Evolutionary conservation across 176 grass and related monocot genomes (phyloP).

Genomic region (Canna indica): DNA sequence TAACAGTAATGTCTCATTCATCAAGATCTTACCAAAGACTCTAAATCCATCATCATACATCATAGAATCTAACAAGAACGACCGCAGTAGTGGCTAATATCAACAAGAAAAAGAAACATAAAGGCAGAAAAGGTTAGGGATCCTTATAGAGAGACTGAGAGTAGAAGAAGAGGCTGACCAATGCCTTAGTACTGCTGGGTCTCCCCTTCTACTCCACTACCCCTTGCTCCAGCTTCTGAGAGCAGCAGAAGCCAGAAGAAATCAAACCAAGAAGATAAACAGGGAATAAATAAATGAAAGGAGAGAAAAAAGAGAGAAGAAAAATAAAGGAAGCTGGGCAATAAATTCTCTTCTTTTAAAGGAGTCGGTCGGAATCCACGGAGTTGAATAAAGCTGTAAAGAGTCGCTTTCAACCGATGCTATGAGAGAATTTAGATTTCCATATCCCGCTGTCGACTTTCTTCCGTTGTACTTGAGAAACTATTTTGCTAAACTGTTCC

Average conservation of each 20-base stretch:
- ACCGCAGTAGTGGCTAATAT: not conserved
- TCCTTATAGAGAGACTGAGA: not conserved
- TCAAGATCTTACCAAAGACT: not conserved
- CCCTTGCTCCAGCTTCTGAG: not conserved
- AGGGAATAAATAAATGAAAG: not conserved
- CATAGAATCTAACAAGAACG: not conserved
- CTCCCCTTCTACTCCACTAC: not conserved
- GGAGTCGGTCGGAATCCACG: not conserved
- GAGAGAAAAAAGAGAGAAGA: not conserved
- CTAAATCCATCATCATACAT: not conserved
- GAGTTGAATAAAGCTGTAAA: not conserved
- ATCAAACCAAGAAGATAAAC: not conserved
- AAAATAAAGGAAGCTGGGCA: not conserved
- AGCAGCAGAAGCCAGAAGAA: not conserved
- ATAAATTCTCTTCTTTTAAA: not conserved
- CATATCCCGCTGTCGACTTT: not conserved
- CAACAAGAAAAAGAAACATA: not conserved
- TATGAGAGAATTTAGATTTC: not conserved
- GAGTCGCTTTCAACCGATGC: not conserved
- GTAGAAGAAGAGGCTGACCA: not conserved
- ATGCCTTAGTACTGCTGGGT: not conserved
- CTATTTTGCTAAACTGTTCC: not conserved
- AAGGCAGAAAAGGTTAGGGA: not conserved
- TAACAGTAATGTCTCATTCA: not conserved
- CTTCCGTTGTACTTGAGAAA: not conserved